phyloP scores from a whole-genome alignment of 83 land plant species.

The Diphasiastrum complanatum region DNA sequence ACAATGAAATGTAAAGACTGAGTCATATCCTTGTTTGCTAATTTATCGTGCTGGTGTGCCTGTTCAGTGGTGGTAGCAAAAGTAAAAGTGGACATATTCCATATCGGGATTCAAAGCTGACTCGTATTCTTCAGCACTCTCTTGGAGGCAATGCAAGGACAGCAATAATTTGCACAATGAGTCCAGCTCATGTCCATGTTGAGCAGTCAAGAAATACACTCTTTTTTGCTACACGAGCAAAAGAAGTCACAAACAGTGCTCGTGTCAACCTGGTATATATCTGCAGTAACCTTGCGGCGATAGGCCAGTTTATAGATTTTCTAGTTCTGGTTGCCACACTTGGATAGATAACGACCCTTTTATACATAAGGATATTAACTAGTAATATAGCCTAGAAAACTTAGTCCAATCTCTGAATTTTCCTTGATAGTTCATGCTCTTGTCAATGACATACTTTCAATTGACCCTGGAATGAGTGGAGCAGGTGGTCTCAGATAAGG shows the following conservation, averaged over 20 bases:
- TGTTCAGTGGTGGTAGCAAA: slow-evolving; percentile 45
- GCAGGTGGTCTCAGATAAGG: slow-evolving; percentile 57
- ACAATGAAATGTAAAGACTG: too few relatives aligned
- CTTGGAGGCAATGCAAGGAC: slow-evolving; percentile 96
- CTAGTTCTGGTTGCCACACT: too few relatives aligned
- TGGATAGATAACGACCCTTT: too few relatives aligned
- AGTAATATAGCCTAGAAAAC: too few relatives aligned
- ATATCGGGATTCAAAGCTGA: slow-evolving; percentile 90
- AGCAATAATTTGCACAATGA: slow-evolving; percentile 94
- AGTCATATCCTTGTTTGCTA: slow-evolving; percentile 3
- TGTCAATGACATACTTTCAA: background rate
- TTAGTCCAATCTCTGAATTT: too few relatives aligned
- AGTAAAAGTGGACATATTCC: slow-evolving; percentile 72
- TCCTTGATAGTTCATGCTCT: too few relatives aligned
- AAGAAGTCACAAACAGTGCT: slow-evolving; percentile 87
- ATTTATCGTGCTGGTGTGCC: slow-evolving; percentile 1
- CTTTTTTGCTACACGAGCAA: slow-evolving; percentile 91
- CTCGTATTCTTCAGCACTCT: slow-evolving; percentile 78
- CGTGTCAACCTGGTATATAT: slow-evolving; percentile 69
- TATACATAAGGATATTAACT: too few relatives aligned
- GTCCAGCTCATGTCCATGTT: slow-evolving; percentile 81
- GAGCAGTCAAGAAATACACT: slow-evolving; percentile 94
- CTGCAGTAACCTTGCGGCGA: background rate
- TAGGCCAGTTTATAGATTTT: too few relatives aligned
- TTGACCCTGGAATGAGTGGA: background rate